Evolutionary conservation across 768 basidiomycete genomes (phyloP), one percentile per base, ranked within the genome.

Genomic region (Paxillus ammoniavirescens): DNA sequence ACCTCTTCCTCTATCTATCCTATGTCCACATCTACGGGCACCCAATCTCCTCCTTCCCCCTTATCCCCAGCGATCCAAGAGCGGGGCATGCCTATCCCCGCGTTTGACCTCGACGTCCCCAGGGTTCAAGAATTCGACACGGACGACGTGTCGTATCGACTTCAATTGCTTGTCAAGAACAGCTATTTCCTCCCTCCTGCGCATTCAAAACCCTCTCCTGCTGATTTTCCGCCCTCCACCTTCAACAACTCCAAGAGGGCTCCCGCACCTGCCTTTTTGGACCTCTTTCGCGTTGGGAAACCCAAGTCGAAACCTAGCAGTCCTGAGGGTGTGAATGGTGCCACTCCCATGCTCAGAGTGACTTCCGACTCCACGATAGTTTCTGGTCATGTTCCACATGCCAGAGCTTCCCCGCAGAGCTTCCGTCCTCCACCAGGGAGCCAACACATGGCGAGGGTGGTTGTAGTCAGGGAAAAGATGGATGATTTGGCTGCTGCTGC

Each of bases 131-230:
- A 76, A 48, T 82, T 78, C 58, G 78, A 82, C 61, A 77, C 79
- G 18, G 91, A 93, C 69, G 91, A 93, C 63, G 90, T 93, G 38
- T 84, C 89, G 17, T 90, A 91, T 72, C 87, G 91, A 21, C 81
- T 93, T 17, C 86, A 84, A 38, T 79, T 93, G 49, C 81, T 93
- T 38, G 86, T 93, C 50, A 89, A 87, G 67, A 93, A 93, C 70
- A 92, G 79, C 64, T 93, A 93, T 66, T 93, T 90, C 64, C 82
- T 93, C 36, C 91, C 91, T 4, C 92, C 91, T 9, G 91, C 91
- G 0, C 91, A 93, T 63, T 79, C 84, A 40, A 93, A 93, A 64
- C 91, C 91, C 2, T 82, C 81, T 9, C 80, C 84, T 2, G 76
- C 85, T 26, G 82, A 87, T 48, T 81, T 91, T 54, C 78, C 81